Evolutionary conservation across 495 filamentous ascomycete genomes (phyloP).

Genomic region (Hyaloscypha variabilis): DNA sequence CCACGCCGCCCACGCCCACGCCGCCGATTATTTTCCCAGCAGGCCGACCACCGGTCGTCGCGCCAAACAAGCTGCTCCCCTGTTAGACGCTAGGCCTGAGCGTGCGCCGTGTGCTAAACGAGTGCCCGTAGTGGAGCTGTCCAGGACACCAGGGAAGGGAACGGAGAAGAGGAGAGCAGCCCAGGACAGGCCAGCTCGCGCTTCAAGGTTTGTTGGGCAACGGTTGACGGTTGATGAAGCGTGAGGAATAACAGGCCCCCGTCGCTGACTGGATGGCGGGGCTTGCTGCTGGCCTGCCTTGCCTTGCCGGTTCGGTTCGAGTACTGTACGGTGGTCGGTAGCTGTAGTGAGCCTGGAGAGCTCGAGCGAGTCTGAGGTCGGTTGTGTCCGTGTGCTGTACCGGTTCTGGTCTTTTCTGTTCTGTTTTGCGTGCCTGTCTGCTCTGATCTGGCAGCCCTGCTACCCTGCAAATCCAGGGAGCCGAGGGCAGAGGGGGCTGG

Average conservation of each 20-base stretch:
- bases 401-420: too few species aligned
- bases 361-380: too few species aligned
- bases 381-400: too few species aligned
- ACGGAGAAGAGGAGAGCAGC: not conserved
- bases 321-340: not conserved
- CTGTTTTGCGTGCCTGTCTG: too few species aligned
- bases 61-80: constrained; percentile 21
- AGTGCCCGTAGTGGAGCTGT: constrained; percentile 4
- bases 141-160: not conserved
- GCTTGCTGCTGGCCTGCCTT: not conserved
- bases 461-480: not conserved
- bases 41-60: not conserved
- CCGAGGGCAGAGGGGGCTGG: not conserved
- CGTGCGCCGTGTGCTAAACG: constrained; percentile 16
- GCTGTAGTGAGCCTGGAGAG: not conserved
- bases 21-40: not conserved
- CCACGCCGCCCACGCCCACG: not conserved
- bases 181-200: not conserved
- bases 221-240: too few species aligned
- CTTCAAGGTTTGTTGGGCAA: too few species aligned
- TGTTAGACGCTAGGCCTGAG: constrained; percentile 4
- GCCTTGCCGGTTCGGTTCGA: not conserved
- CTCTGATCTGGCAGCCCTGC: too few species aligned
- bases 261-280: not conserved
- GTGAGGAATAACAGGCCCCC: not conserved